These are phyloP conservation scores for Colletotrichum sp. DNA, from an alignment of 2,329 filamentous ascomycete species.

Conservation along the genomic window DNA sequence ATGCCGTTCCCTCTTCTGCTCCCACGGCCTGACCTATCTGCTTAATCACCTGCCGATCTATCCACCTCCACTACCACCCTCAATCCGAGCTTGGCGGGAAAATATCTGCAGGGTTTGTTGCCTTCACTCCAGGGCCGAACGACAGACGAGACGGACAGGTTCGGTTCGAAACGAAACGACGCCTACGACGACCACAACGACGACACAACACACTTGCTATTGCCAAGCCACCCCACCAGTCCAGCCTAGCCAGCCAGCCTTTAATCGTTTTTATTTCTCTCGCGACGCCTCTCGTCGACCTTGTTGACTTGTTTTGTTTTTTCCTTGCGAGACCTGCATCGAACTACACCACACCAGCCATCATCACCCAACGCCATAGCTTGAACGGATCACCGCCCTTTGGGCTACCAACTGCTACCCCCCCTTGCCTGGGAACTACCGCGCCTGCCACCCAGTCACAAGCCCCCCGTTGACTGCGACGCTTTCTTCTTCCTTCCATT, in stretches of 20 bases:
- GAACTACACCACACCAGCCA: background rate
- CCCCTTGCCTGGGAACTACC: background rate
- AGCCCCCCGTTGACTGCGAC: background rate
- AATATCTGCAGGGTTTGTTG: background rate
- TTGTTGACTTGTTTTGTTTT: background rate
- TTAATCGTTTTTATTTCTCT: background rate
- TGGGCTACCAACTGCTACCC: background rate
- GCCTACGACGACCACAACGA: background rate
- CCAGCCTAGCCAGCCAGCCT: background rate
- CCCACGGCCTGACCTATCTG: background rate
- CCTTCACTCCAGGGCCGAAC: background rate
- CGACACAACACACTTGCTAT: background rate
- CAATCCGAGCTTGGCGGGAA: background rate
- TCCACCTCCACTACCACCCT: background rate
- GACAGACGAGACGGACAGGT: constrained; percentile 5
- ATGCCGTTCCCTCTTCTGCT: background rate
- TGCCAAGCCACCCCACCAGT: background rate
- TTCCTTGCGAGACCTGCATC: background rate
- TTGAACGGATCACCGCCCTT: background rate
- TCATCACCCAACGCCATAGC: background rate
- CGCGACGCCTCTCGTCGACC: background rate
- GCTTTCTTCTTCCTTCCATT: background rate
- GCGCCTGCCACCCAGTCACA: background rate
- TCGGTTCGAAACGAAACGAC: background rate
- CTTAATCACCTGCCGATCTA: background rate